These are phyloP conservation scores for Brassica carinata DNA, from an alignment of 345 rosid genomes.

Conservation along the genomic window DNA sequence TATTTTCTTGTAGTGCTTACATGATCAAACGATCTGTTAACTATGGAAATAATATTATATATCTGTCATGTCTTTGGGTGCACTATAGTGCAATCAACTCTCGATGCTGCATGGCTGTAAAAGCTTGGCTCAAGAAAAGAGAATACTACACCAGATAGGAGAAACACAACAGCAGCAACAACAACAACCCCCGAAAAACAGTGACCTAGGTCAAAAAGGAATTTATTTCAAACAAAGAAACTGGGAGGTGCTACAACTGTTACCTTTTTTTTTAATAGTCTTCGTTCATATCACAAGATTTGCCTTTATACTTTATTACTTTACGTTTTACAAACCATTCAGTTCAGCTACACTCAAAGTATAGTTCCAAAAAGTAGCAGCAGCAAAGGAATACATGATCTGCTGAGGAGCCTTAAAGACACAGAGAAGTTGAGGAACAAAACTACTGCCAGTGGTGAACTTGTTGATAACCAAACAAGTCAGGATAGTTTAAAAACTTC, in stretches of 20 bases:
- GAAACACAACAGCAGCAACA: not conserved
- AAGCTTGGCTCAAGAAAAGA: not conserved
- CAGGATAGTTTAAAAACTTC: not conserved
- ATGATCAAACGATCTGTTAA: not conserved
- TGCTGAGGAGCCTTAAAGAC: slow-evolving; percentile 16
- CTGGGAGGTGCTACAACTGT: not conserved
- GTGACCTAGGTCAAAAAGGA: not conserved
- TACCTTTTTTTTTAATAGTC: not conserved
- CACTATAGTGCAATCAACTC: not conserved
- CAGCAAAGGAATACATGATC: slow-evolving; percentile 20
- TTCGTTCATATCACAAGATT: not conserved
- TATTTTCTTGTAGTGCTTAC: too few species aligned
- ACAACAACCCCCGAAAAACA: not conserved
- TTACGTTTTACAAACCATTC: slow-evolving; percentile 1
- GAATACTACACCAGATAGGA: not conserved
- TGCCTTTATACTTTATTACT: not conserved
- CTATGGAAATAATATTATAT: not conserved
- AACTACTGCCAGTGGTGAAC: not conserved
- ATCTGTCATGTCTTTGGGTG: not conserved
- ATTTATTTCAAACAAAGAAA: not conserved
- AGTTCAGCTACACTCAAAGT: slow-evolving; percentile 1
- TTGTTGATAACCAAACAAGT: not conserved
- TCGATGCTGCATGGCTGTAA: not conserved
- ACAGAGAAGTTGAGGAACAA: slow-evolving; percentile 13
- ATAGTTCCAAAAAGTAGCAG: slow-evolving; percentile 14